Evolutionary conservation across 805 yeast species (phyloP).

Genomic region (Pichia insulana): DNA sequence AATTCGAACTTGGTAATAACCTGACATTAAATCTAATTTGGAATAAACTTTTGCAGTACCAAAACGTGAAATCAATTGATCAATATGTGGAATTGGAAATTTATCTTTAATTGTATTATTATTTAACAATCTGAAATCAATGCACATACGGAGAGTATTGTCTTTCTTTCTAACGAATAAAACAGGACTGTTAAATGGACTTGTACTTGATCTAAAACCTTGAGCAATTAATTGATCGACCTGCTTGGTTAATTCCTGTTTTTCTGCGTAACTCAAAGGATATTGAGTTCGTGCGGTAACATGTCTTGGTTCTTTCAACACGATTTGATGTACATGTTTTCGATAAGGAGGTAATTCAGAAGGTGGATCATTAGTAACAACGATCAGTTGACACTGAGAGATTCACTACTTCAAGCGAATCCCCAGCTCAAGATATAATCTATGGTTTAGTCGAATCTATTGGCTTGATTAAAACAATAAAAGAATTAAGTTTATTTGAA

Average conservation of each 20-base stretch:
- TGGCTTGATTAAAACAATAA: no score
- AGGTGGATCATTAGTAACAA: not conserved
- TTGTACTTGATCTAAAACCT: constrained; percentile 2
- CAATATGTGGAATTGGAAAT: constrained; percentile 18
- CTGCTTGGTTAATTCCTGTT: not conserved
- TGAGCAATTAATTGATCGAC: not conserved
- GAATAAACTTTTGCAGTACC: constrained; percentile 9
- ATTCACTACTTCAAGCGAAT: no score
- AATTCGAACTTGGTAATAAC: constrained; percentile 15
- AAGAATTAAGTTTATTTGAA: no score
- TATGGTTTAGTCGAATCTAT: no score
- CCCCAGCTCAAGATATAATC: no score
- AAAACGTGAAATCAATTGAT: constrained; percentile 6
- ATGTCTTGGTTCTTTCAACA: not conserved
- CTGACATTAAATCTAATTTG: constrained; percentile 15
- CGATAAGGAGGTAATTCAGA: not conserved
- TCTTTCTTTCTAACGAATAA: constrained; percentile 16
- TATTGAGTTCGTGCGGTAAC: not conserved
- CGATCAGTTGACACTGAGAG: no score
- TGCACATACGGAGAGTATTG: constrained; percentile 12
- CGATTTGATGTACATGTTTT: not conserved
- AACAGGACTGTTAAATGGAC: constrained; percentile 12
- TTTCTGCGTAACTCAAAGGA: not conserved
- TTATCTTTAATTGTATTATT: constrained; percentile 11
- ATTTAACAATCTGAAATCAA: constrained; percentile 16